Conservation (phyloP, 495 filamentous ascomycete species). For the Aspergillus nidulans region DNA sequence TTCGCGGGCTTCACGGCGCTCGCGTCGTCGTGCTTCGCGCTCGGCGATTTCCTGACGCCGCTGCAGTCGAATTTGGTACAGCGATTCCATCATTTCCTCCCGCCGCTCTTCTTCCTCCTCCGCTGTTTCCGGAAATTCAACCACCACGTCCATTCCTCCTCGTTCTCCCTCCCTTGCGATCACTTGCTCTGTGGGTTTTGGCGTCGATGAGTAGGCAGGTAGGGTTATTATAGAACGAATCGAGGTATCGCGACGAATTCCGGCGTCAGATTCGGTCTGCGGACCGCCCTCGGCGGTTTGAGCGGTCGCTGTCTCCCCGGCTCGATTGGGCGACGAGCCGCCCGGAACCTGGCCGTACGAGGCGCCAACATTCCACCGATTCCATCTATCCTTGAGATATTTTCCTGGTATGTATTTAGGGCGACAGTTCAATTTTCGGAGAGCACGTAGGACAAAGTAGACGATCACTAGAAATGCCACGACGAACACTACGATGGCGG, state of each 20-base stretch:
- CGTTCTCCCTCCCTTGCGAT: slow-evolving; percentile 88
- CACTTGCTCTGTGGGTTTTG: slow-evolving; percentile 74
- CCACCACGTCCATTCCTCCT: slow-evolving; percentile 83
- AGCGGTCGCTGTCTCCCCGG: slow-evolving; percentile 23
- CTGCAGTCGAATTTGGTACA: slow-evolving; percentile 84
- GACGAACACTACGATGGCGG: slow-evolving; percentile 34
- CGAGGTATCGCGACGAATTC: slow-evolving; percentile 76
- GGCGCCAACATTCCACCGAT: slow-evolving; percentile 49
- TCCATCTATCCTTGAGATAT: slow-evolving; percentile 57
- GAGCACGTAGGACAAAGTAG: slow-evolving; percentile 44
- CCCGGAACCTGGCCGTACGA: slow-evolving; percentile 38
- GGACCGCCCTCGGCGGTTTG: slow-evolving; percentile 19
- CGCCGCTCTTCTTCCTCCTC: slow-evolving; percentile 74
- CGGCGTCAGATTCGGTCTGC: slow-evolving; percentile 26
- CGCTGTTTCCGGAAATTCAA: slow-evolving; percentile 73
- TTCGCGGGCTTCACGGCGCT: slow-evolving; percentile 63
- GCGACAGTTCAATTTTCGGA: slow-evolving; percentile 46
- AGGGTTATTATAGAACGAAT: slow-evolving; percentile 90
- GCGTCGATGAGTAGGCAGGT: slow-evolving; percentile 68
- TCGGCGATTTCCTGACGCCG: slow-evolving; percentile 72
- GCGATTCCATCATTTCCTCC: slow-evolving; percentile 88
- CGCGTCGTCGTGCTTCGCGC: slow-evolving; percentile 65
- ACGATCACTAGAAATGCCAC: slow-evolving; percentile 36
- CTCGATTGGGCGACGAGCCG: slow-evolving; percentile 20
- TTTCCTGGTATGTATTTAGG: slow-evolving; percentile 56